Percentiles rank a stretch among this genome's conserved stretches.
Conservation (phyloP, 805 yeast species). For the Brettanomyces naardenensis region DNA sequence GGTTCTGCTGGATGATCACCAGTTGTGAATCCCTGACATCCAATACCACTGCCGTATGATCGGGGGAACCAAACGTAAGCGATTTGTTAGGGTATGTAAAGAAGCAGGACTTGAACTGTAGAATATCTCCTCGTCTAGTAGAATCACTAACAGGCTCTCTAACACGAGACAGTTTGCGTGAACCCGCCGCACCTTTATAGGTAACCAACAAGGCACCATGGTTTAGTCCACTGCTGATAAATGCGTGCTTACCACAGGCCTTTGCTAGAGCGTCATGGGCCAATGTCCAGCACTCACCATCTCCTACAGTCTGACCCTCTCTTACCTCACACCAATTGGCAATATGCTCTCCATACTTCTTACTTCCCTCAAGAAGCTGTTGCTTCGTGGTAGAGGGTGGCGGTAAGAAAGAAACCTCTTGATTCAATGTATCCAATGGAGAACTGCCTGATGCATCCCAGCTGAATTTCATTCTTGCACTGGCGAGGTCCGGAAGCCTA, state of each 20-base stretch:
- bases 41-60: conserved; percentile 40
- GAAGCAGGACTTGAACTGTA: conserved; percentile 37
- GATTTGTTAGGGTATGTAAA: conserved; percentile 31
- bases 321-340: conserved; percentile 48
- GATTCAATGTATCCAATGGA: conserved; percentile 19
- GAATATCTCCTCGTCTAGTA: conserved; percentile 46
- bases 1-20: conserved; percentile 42
- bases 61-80: conserved; percentile 39
- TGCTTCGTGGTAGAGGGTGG: conserved; percentile 35
- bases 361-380: conserved; percentile 26
- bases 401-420: conserved; percentile 28
- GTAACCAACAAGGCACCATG: conserved; percentile 36
- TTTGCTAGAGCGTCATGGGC: conserved; percentile 45
- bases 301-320: conserved; percentile 39
- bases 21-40: conserved; percentile 21
- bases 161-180: conserved; percentile 7
- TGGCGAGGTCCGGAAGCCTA: conserved; percentile 36
- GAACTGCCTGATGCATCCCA: conserved; percentile 29
- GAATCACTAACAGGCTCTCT: conserved; percentile 29
- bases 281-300: conserved; percentile 57
- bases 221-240: conserved; percentile 36
- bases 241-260: conserved; percentile 53
- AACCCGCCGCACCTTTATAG: conserved; percentile 7
- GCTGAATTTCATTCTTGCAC: conserved; percentile 25
- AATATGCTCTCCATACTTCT: conserved; percentile 41